These are phyloP conservation scores for Phanerochaete carnosa DNA, from an alignment of 768 basidiomycete species.

Conservation along the genomic window DNA sequence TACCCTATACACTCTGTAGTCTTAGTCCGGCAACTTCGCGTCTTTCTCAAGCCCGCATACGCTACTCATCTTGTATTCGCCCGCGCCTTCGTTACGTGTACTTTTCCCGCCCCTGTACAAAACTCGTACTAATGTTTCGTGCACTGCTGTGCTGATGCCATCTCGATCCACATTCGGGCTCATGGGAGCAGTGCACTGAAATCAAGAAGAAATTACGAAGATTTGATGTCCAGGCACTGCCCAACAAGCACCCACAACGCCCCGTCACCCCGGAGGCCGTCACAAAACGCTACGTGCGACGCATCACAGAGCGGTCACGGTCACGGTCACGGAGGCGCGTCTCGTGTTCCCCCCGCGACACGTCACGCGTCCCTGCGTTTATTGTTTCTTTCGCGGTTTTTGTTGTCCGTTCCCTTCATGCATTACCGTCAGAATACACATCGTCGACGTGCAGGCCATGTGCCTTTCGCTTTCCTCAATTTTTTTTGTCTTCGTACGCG, in stretches of 20 bases:
- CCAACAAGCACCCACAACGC: constrained; percentile 11
- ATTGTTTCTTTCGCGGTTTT: neutral
- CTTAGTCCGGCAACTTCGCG: neutral
- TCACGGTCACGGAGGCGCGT: neutral
- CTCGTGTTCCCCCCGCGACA: neutral
- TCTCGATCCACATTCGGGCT: neutral
- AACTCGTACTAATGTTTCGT: neutral
- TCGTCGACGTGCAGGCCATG: too few species aligned
- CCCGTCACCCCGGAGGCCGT: neutral
- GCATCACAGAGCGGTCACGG: neutral
- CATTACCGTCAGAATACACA: too few species aligned
- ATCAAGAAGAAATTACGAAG: neutral
- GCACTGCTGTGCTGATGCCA: neutral
- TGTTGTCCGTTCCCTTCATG: neutral
- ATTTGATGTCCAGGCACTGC: constrained; percentile 3
- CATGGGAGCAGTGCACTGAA: neutral
- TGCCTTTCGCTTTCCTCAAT: too few species aligned
- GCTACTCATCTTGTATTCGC: neutral
- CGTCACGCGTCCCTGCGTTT: neutral
- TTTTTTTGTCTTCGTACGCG: too few species aligned
- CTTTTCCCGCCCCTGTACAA: neutral
- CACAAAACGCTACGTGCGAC: neutral
- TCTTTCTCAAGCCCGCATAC: neutral
- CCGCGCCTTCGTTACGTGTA: neutral
- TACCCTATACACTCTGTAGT: constrained; percentile 7